Base-by-base conservation (phyloP, 1,139 yeast genomes). In the Debaryomyces robertsiae region DNA sequence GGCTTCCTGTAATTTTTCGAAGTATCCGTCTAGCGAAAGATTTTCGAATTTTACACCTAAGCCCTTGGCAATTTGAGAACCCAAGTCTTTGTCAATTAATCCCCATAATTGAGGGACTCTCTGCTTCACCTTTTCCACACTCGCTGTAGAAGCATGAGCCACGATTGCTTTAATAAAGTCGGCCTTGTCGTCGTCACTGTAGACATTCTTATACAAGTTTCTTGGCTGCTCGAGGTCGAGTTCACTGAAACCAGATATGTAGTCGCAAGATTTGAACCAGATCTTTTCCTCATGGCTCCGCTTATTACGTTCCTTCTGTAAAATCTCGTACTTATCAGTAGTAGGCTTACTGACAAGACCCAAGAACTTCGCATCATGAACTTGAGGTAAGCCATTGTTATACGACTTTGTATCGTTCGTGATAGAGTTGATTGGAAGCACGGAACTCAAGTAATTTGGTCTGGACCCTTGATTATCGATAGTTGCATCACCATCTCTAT, bases 201-300 rank as follows among this genome's bases (percentile, higher is more conserved):
- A 70, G 1, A 73, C 74, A 39, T 63, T 63, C 36, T 60, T 61
- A 46, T 69, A 72, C 46, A 73, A 54, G 0, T 52, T 62, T 50
- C 76, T 60, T 38, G 77, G 76, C 47, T 72, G 77, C 44, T 71
- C 77, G 27, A 69, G 53, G 47, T 71, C 77, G 27, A 67, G 49
- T 36, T 69, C 74, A 36, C 65, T 54, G 27, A 67, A 53, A 6
- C 77, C 77, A 27, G 68, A 64, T 39, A 69, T 53, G 50, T 60
- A 67, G 43, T 60, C 64, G 51, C 61, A 69, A 10, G 69, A 57
- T 47, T 67, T 67, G 36, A 55, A 57, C 63, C 71, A 65, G 38
- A 67, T 57, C 34, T 57, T 57, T 43, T 63, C 60, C 40, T 69
- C 73, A 46, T 70, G 75, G 3, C 52, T 57, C 32, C 53, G 49